Evolutionary conservation across 2,329 filamentous ascomycete species (phyloP), one percentile per base, ranked within the genome.

Genomic region (Huntiella moniliformis): DNA sequence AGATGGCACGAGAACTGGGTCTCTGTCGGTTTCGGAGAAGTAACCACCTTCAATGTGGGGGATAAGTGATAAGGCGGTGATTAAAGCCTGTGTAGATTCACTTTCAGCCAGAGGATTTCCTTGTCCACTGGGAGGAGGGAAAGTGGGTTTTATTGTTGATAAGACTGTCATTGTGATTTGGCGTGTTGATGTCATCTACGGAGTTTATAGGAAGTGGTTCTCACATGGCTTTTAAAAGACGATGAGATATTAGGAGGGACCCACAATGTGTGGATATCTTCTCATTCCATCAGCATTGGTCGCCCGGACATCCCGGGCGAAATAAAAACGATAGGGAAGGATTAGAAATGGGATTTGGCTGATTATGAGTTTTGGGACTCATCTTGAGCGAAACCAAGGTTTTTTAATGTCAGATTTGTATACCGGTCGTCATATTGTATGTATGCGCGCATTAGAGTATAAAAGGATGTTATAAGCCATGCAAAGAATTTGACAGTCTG

Each of bases 41-140:
- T 75, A 80, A 39, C 76, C 75, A 44, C 77, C 76, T 60, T 80
- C 75, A 38, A 73, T 66, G 57, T 81, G 74, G 6, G 65, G 61
- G 41, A 62, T 55, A 18, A 79, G 64, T 16, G 60, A 53, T 42
- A 79, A 65, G 15, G 60, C 44, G 8, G 49, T 35, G 52, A 63
- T 60, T 32, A 63, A 50, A 15, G 45, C 32, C 28, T 44, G 42
- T 42, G 47, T 52, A 43, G 28, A 45, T 16, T 44, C 45, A 15
- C 50, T 45, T 16, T 54, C 53, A 13, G 45, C 31, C 5, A 44
- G 38, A 15, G 43, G 7, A 8, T 46, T 28, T 35, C 46, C 17
- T 11, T 11, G 17, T 4, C 38, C 4, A 5, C 11, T 28, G 38
- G 38, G 38, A 2, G 38, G 18, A 48, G 56, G 43, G 38, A 51